Percentiles rank a stretch among this genome's conserved stretches.
Conservation (phyloP, 306 rosid species). For the Comarum palustre region DNA sequence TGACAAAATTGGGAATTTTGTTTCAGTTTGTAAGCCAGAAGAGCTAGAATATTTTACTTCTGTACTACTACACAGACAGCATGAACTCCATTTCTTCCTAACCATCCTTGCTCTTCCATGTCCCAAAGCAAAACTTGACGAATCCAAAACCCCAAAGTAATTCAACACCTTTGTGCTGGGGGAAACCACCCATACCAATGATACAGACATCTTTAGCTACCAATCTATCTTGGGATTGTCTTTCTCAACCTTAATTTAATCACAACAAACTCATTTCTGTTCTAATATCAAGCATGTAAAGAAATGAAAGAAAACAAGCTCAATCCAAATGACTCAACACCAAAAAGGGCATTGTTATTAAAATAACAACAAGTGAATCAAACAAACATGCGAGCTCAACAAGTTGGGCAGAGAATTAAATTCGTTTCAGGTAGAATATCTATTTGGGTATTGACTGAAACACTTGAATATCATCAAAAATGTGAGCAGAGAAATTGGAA, state of each 20-base stretch:
- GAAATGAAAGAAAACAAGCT: not conserved
- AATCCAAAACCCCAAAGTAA: constrained; percentile 40
- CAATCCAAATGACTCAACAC: constrained; percentile 17
- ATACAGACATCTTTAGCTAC: constrained; percentile 48
- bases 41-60: constrained; percentile 46
- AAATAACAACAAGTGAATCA: not conserved
- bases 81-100: constrained; percentile 37
- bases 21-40: constrained; percentile 36
- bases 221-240: constrained; percentile 5
- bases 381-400: not conserved
- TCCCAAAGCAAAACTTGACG: constrained; percentile 36
- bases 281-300: not conserved
- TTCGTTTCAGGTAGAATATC: not conserved
- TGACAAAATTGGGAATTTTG: constrained; percentile 38
- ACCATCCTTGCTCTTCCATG: constrained; percentile 35
- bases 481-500: not conserved
- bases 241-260: constrained; percentile 9
- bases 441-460: not conserved
- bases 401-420: constrained; percentile 9
- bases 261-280: constrained; percentile 19
- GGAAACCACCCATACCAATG: constrained; percentile 44
- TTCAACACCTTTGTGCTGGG: constrained; percentile 45
- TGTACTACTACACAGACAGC: constrained; percentile 31
- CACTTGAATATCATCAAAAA: constrained; percentile 10
- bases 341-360: not conserved